These are phyloP conservation scores for Syzygium syzygioides DNA, from an alignment of 441 rosid species.

Conservation along the genomic window DNA sequence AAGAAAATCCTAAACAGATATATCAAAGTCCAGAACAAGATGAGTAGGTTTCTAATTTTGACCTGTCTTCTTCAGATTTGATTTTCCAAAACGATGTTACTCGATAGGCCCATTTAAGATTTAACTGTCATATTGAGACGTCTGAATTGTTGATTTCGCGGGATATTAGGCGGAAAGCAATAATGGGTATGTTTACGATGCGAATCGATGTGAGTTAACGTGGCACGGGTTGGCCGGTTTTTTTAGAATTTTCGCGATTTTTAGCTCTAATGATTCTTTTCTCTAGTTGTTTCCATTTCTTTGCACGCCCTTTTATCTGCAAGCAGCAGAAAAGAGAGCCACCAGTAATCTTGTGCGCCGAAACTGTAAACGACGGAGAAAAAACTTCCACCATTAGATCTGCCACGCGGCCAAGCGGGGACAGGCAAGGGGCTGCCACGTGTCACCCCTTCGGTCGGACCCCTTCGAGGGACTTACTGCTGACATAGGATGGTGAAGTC, in stretches of 20 bases:
- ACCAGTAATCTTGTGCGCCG: background rate
- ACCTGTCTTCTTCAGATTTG: background rate
- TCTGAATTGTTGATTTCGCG: background rate
- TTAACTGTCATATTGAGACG: background rate
- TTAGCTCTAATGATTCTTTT: background rate
- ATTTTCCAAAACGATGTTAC: fast-evolving
- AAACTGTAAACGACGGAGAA: background rate
- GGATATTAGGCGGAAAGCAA: background rate
- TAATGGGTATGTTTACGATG: background rate
- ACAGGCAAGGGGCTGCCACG: too few species aligned
- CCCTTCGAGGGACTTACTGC: too few species aligned
- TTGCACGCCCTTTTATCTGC: background rate
- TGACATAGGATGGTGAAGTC: too few species aligned
- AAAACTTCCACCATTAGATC: background rate
- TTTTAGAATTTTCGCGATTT: background rate
- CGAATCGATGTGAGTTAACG: background rate
- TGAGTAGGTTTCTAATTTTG: background rate
- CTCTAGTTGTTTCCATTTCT: background rate
- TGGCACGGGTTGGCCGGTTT: background rate
- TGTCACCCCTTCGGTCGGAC: too few species aligned
- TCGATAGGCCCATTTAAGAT: background rate
- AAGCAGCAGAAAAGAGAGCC: background rate
- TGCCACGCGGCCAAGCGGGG: too few species aligned
- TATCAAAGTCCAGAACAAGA: background rate
- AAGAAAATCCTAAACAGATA: background rate